phyloP scores from a whole-genome alignment of 331 rosid genomes.

The Quercus lobata region DNA sequence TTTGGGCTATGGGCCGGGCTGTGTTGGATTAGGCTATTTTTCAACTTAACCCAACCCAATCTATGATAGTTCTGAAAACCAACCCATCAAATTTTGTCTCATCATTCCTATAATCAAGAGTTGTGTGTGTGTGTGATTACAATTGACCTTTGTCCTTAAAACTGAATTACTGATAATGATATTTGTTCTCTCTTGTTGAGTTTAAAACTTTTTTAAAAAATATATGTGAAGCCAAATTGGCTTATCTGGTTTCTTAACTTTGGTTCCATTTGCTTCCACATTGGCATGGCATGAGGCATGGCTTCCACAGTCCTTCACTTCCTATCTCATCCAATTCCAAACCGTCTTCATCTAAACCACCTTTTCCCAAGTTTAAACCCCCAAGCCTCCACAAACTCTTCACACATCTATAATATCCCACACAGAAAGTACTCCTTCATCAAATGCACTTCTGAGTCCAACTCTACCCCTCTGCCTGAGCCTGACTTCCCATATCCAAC shows the following conservation, averaged over 20 bases:
- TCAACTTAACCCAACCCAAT: too few species aligned
- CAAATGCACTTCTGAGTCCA: slow-evolving; percentile 34
- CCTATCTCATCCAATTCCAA: not conserved
- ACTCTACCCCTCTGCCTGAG: slow-evolving; percentile 8
- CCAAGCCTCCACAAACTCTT: slow-evolving; percentile 20
- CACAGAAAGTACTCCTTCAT: slow-evolving; percentile 22
- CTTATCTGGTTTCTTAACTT: slow-evolving; percentile 28
- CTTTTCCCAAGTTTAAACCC: slow-evolving; percentile 13
- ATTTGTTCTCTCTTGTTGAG: not conserved
- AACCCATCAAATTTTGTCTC: too few species aligned
- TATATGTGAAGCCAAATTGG: not conserved
- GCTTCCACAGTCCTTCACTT: slow-evolving; percentile 33
- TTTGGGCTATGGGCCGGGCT: too few species aligned
- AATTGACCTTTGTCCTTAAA: too few species aligned
- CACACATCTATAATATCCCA: not conserved
- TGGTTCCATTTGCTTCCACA: not conserved
- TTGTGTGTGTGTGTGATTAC: too few species aligned
- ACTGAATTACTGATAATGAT: not conserved
- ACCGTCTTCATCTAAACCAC: slow-evolving; percentile 17
- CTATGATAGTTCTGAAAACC: too few species aligned
- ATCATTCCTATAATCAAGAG: too few species aligned
- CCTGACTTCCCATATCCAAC: slow-evolving; percentile 38
- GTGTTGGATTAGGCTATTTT: too few species aligned
- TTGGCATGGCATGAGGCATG: slow-evolving; percentile 24
- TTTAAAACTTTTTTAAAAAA: too few species aligned